Conservation (phyloP, 208 protist species). For the Trypanosoma rangeli region DNA sequence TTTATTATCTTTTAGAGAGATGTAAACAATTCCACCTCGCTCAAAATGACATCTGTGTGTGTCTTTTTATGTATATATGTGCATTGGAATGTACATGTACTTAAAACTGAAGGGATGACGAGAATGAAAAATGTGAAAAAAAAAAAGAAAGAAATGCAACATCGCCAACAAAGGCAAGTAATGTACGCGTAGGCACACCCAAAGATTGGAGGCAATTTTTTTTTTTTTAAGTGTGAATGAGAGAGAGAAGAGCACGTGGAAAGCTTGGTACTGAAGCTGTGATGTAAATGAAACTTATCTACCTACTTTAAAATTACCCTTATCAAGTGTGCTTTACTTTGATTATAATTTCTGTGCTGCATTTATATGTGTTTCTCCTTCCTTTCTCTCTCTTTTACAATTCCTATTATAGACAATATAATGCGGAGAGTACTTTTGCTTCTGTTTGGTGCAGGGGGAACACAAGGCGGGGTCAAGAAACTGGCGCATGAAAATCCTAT, state of each 20-base stretch:
- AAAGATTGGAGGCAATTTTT: too few species aligned
- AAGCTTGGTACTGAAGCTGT: too few species aligned
- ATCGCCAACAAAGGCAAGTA: too few species aligned
- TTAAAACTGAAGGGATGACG: neutral
- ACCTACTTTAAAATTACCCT: neutral
- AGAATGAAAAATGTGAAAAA: neutral
- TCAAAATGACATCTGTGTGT: neutral
- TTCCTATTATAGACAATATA: neutral
- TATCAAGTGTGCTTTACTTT: neutral
- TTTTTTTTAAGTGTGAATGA: too few species aligned
- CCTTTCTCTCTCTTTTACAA: slow-evolving; percentile 22
- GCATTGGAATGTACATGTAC: neutral
- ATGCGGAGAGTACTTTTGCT: slow-evolving; percentile 19
- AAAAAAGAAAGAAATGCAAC: neutral
- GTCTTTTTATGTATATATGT: neutral
- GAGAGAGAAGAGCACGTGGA: too few species aligned
- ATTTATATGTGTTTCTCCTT: slow-evolving; percentile 10
- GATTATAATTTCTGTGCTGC: slow-evolving; percentile 14
- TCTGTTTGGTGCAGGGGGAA: slow-evolving; percentile 77
- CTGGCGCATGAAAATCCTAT: slow-evolving; percentile 33
- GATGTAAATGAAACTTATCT: too few species aligned
- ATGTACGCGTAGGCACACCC: too few species aligned
- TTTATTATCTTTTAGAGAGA: neutral
- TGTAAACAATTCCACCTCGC: slow-evolving; percentile 5
- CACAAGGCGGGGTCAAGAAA: slow-evolving; percentile 79